Evolutionary conservation across 805 yeast species (phyloP).

Genomic region (Millerozyma acaciae): DNA sequence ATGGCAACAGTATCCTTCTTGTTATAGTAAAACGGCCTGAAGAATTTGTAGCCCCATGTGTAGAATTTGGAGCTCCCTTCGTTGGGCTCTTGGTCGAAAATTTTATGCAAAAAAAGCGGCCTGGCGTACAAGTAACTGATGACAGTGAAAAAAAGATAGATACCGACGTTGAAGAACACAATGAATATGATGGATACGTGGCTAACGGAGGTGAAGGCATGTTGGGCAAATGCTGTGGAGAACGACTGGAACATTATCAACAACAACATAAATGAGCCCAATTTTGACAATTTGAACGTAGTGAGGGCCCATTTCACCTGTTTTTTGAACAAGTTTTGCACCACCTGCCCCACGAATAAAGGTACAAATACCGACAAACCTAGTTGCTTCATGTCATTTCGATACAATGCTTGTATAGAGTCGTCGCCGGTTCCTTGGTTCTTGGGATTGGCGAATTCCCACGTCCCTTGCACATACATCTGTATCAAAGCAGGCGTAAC

Average conservation of each 20-base stretch:
- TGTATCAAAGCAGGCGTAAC: slow-evolving; percentile 83
- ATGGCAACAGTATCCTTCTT: slow-evolving; percentile 72
- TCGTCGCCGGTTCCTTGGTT: slow-evolving; percentile 45
- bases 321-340: slow-evolving; percentile 66
- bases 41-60: slow-evolving; percentile 36
- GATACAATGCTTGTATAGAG: slow-evolving; percentile 56
- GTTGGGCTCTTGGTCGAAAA: slow-evolving; percentile 47
- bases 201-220: slow-evolving; percentile 70
- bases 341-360: slow-evolving; percentile 79
- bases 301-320: slow-evolving; percentile 58
- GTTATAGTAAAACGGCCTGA: slow-evolving; percentile 67
- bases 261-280: slow-evolving; percentile 76
- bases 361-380: slow-evolving; percentile 85
- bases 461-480: slow-evolving; percentile 55
- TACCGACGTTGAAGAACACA: slow-evolving; percentile 78
- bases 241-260: slow-evolving; percentile 76
- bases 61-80: slow-evolving; percentile 45
- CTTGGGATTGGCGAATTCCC: slow-evolving; percentile 76
- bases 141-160: slow-evolving; percentile 71
- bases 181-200: slow-evolving; percentile 68
- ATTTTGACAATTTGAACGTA: slow-evolving; percentile 60
- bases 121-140: slow-evolving; percentile 60
- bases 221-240: slow-evolving; percentile 81
- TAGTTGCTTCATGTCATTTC: slow-evolving; percentile 79
- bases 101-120: slow-evolving; percentile 45